Conservation (phyloP, 495 filamentous ascomycete species). For the Penicillium canariense region DNA sequence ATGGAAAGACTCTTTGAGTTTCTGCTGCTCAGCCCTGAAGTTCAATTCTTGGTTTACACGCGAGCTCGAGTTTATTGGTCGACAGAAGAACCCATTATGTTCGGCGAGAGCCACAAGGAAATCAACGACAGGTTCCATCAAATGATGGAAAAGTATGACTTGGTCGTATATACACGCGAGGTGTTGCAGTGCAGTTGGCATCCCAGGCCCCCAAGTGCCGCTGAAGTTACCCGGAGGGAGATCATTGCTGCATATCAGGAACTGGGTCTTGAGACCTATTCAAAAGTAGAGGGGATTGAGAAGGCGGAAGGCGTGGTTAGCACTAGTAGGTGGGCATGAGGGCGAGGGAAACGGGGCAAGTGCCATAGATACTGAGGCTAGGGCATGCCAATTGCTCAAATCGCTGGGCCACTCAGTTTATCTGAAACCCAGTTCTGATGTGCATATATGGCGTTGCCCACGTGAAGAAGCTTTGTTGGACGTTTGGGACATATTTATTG, state of each 20-base stretch:
- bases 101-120: neutral
- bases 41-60: neutral
- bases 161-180: neutral
- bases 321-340: neutral
- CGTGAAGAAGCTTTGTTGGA: too few relatives aligned
- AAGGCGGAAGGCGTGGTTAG: neutral
- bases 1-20: conserved; percentile 16
- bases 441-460: too few relatives aligned
- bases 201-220: neutral
- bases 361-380: too few relatives aligned
- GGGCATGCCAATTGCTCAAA: too few relatives aligned
- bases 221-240: neutral
- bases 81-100: neutral
- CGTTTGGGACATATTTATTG: too few relatives aligned
- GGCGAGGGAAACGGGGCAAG: neutral
- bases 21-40: neutral
- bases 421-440: too few relatives aligned
- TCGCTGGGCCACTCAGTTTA: too few relatives aligned
- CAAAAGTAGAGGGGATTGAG: neutral
- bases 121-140: conserved; percentile 5
- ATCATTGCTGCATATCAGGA: conserved; percentile 2
- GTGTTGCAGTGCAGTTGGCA: neutral
- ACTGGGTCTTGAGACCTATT: neutral
- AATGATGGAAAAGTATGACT: neutral
- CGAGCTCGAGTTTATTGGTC: conserved; percentile 3